These are phyloP conservation scores for Phoma herbarum DNA, from an alignment of 2,329 filamentous ascomycete species.

Conservation along the genomic window DNA sequence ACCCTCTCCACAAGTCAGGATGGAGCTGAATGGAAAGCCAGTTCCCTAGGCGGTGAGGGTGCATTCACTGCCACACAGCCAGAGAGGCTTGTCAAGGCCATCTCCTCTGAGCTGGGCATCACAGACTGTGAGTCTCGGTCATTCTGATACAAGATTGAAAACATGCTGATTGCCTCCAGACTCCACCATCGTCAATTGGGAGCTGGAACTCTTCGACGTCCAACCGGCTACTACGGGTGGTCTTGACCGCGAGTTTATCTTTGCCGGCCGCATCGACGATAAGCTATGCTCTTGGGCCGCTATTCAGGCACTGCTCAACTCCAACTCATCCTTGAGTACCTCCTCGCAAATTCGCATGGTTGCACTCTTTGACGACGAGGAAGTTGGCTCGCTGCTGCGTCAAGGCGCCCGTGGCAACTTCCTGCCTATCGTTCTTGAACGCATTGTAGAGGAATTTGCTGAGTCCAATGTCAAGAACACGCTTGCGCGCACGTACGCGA, in stretches of 20 bases:
- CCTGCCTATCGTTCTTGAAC: conserved; percentile 80
- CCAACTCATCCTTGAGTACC: conserved; percentile 57
- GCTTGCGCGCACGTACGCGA: conserved; percentile 83
- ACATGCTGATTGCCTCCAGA: conserved; percentile 44
- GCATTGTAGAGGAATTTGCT: conserved; percentile 75
- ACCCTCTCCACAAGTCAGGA: conserved; percentile 34
- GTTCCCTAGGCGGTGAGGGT: conserved; percentile 66
- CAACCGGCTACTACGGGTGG: conserved; percentile 87
- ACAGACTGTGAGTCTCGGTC: conserved; percentile 60
- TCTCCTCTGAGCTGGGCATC: conserved; percentile 80
- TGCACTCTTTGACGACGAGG: conserved; percentile 96
- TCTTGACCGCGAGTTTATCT: conserved; percentile 92
- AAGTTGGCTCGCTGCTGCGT: conserved; percentile 89
- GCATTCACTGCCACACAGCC: conserved; percentile 87
- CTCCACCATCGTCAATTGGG: conserved; percentile 88
- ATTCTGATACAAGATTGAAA: neutral
- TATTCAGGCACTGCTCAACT: conserved; percentile 80
- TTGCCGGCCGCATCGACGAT: conserved; percentile 93
- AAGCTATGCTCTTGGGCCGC: conserved; percentile 97
- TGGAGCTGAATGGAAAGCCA: conserved; percentile 51
- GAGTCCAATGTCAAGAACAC: conserved; percentile 60
- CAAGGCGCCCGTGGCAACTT: conserved; percentile 93
- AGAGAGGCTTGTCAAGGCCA: conserved; percentile 81
- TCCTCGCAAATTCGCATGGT: conserved; percentile 85
- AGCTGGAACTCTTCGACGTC: conserved; percentile 91